Percentiles rank a stretch among this genome's conserved stretches.
phyloP scores from a whole-genome alignment of 179 eudicot species.

The Sideroxylon spinosum region DNA sequence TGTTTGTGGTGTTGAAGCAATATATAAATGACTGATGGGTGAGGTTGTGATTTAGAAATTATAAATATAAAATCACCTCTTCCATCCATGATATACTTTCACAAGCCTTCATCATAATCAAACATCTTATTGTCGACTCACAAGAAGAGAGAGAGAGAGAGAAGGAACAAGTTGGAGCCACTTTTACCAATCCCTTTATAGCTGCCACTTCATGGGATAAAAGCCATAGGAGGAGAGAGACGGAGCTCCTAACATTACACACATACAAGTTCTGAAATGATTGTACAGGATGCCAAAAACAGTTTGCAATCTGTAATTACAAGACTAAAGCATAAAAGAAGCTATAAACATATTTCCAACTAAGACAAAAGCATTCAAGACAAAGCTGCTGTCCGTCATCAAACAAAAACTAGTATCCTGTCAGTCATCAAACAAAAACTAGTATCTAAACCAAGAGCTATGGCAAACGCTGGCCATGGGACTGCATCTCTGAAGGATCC shows the following conservation, averaged over 20 bases:
- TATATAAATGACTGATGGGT: too few relatives aligned
- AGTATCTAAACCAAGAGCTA: not conserved
- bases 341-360: constrained; percentile 5
- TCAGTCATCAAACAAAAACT: not conserved
- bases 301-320: not conserved
- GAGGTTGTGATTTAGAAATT: too few relatives aligned
- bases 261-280: not conserved
- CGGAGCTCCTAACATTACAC: too few relatives aligned
- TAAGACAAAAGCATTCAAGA: not conserved
- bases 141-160: not conserved
- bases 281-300: not conserved
- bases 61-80: too few relatives aligned
- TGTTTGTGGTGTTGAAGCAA: too few relatives aligned
- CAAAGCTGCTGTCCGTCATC: not conserved
- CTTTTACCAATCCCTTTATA: not conserved
- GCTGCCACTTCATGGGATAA: not conserved
- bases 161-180: not conserved
- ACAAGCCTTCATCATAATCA: not conserved
- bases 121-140: not conserved
- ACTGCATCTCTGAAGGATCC: constrained; percentile 54
- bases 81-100: not conserved
- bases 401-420: not conserved
- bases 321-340: not conserved
- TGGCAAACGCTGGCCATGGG: constrained; percentile 10
- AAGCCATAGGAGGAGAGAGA: not conserved